A percentile compares a stretch with the other conserved stretches of the same genome.
phyloP scores from a whole-genome alignment of 148 eudicot genomes.

The Beta vulgaris region DNA sequence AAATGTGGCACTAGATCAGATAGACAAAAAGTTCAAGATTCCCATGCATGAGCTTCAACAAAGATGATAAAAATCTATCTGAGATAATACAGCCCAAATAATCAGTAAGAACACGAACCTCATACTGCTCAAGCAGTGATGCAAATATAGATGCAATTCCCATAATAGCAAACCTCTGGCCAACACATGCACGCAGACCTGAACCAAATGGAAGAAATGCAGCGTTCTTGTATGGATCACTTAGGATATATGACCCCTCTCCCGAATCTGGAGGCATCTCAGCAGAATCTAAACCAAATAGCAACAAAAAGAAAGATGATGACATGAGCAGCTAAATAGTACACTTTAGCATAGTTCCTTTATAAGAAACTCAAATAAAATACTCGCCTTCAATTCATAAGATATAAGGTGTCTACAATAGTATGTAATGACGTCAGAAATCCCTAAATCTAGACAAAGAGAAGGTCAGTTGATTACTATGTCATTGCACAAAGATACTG shows the following conservation, averaged over 20 bases:
- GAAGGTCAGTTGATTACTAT: not conserved
- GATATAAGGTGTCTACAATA: too few species aligned
- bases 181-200: conserved; percentile 50
- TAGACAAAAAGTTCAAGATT: not conserved
- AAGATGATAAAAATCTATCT: not conserved
- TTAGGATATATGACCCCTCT: conserved; percentile 26
- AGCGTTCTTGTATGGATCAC: conserved; percentile 34
- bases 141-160: conserved; percentile 51
- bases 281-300: conserved; percentile 18
- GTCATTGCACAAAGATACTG: not conserved
- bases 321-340: not conserved
- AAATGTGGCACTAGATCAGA: not conserved
- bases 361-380: not conserved
- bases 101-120: conserved; percentile 34
- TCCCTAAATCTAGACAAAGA: not conserved
- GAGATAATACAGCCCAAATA: not conserved
- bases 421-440: too few species aligned
- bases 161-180: conserved; percentile 42
- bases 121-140: conserved; percentile 41
- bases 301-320: not conserved
- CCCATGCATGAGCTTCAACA: not conserved
- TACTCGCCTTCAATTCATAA: too few species aligned
- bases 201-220: conserved; percentile 56
- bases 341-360: not conserved
- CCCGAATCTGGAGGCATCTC: conserved; percentile 25